A percentile compares a stretch with the other conserved stretches of the same genome.
These are phyloP conservation scores for Leptographium radiaticola DNA, from an alignment of 2,329 filamentous ascomycete species.

Conservation along the genomic window DNA sequence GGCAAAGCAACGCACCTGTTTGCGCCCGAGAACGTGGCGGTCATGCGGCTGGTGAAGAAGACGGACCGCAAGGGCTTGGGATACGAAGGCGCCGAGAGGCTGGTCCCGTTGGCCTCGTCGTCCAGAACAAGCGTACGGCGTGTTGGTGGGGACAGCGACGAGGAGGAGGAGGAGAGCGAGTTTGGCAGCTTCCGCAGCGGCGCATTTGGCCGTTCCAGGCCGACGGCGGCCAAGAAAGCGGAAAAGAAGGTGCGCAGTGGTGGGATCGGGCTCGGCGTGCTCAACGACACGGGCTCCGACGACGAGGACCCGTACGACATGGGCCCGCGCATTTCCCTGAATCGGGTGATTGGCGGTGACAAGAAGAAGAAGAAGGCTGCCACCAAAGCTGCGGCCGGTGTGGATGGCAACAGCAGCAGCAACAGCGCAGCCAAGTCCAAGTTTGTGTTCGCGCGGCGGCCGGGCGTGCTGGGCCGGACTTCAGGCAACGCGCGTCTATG, in stretches of 20 bases:
- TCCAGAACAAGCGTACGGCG: conserved; percentile 13
- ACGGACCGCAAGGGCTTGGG: conserved; percentile 59
- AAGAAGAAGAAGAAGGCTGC: conserved; percentile 63
- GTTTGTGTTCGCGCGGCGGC: conserved; percentile 44
- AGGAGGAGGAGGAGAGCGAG: conserved; percentile 31
- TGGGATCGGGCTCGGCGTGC: conserved; percentile 69
- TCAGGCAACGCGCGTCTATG: conserved; percentile 49
- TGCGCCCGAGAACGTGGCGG: conserved; percentile 65
- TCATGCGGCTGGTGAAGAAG: conserved; percentile 55
- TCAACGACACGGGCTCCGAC: conserved; percentile 90
- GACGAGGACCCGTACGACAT: conserved; percentile 92
- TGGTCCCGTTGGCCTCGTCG: conserved; percentile 24
- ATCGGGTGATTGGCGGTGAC: conserved; percentile 64
- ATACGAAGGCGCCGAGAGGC: conserved; percentile 43
- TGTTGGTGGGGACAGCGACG: conserved; percentile 27
- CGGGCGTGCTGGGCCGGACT: conserved; percentile 49
- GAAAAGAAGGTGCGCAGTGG: conserved; percentile 23
- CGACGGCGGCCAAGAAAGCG: conserved; percentile 33
- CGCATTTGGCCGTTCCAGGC: conserved; percentile 13
- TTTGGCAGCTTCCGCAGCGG: conserved; percentile 8
- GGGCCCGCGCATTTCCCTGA: conserved; percentile 82
- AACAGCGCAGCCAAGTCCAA: conserved; percentile 43
- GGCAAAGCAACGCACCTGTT: conserved; percentile 54
- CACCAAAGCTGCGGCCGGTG: neutral
- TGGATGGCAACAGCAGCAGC: neutral